Base-by-base conservation (phyloP, 164 flowering plant genomes). In the Magnolia sinica region DNA sequence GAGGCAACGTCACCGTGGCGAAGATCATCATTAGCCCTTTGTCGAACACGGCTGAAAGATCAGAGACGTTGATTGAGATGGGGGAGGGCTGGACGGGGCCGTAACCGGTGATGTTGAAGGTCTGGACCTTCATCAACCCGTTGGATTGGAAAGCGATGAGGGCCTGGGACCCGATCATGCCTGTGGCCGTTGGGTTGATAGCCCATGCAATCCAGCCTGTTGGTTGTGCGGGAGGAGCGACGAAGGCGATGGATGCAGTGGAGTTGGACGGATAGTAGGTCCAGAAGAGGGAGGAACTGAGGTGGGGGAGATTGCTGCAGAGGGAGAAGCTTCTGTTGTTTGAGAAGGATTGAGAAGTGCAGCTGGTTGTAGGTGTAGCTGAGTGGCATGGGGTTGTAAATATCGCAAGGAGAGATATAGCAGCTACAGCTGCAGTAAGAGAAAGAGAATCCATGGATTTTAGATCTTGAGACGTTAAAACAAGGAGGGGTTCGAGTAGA, bases 141-240 rank as follows among this genome's bases (percentile, higher is more conserved):
- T 83, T 23, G 9, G 19, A 23, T 23, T 9, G 68, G 76, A 73
- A 78, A 16, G 90, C 93, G 16, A 88, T 52, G 22, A 90, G 75
- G 8, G 91, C 81, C 74, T 90, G 90, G 0, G 91, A 61, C 0
- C 91, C 93, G 4, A 70, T 66, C 93, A 90, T 90, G 18, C 85
- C 85, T 10, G 73, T 65, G n/a, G 63, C 63, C 0, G 81, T 78
- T 4, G 93, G 93, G 77, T 90, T 90, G 50, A 90, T 82, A 52
- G 88, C 91, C 90, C 91, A 90, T 0, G 91, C 75, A 31, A 87
- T 59, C 93, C 93, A 90, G 8, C 90, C 89, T 27, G 13, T 22
- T 20, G 88, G 69, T 1, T 20, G 58, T 10, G 83, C 64, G 2
- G 85, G 88, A 0, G 85, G 66, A 20, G 91, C 88, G 7, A 73